Percentiles rank a stretch among this genome's conserved stretches.
phyloP scores from a whole-genome alignment of 331 rosid species.

The Malus hybrid region DNA sequence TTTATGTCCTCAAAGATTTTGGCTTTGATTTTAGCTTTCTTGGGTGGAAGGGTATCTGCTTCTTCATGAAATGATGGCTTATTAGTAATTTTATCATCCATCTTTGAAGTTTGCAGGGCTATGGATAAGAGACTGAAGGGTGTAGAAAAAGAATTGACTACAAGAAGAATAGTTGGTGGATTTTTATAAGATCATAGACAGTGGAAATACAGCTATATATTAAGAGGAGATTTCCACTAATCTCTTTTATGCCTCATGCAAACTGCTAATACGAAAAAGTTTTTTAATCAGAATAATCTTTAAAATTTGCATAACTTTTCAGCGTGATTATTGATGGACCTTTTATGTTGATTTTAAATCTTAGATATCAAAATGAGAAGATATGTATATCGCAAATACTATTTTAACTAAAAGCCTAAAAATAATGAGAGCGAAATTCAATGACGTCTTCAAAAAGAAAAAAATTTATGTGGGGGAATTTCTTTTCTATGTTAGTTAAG shows the following conservation, averaged over 20 bases:
- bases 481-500: too few relatives aligned
- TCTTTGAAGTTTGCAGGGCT: background rate
- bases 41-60: background rate
- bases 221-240: too few relatives aligned
- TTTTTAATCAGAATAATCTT: accelerated
- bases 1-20: background rate
- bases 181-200: too few relatives aligned
- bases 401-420: too few relatives aligned
- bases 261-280: too few relatives aligned
- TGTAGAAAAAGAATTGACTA: background rate
- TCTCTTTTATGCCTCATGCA: too few relatives aligned
- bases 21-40: background rate
- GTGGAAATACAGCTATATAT: too few relatives aligned
- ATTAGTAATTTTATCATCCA: background rate
- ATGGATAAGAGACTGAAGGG: background rate
- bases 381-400: accelerated
- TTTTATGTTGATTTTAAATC: too few relatives aligned
- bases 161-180: background rate
- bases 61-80: background rate
- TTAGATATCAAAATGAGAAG: accelerated
- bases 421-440: too few relatives aligned
- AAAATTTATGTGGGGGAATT: too few relatives aligned
- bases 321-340: accelerated
- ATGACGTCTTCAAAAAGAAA: too few relatives aligned
- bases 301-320: too few relatives aligned